phyloP scores from a whole-genome alignment of 441 rosid species.

The Syzygium syzygioides region DNA sequence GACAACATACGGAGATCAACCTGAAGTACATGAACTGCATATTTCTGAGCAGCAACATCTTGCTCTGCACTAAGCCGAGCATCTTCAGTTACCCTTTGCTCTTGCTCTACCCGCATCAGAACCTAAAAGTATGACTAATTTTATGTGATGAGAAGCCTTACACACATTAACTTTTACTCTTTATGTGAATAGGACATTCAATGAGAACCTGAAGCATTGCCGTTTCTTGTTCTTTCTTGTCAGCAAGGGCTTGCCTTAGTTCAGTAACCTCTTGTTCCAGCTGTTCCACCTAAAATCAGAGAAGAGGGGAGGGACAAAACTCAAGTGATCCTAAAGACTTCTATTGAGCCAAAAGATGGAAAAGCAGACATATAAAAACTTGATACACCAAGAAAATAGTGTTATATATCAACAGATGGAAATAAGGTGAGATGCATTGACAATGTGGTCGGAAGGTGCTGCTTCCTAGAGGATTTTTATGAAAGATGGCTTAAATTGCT shows the following conservation, averaged over 20 bases:
- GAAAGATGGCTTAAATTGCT: neutral
- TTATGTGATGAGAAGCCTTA: neutral
- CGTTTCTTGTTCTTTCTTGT: conserved; percentile 63
- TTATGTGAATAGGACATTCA: neutral
- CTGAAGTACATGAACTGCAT: conserved; percentile 47
- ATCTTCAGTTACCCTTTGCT: conserved; percentile 59
- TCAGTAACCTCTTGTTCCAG: conserved; percentile 50
- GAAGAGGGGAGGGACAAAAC: neutral
- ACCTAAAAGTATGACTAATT: conserved; percentile 22
- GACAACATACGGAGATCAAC: conserved; percentile 17
- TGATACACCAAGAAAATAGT: neutral
- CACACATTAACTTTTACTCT: neutral
- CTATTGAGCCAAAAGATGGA: neutral
- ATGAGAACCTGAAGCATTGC: conserved; percentile 52
- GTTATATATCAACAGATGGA: neutral
- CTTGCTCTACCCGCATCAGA: conserved; percentile 57
- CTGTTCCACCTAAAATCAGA: conserved; percentile 40
- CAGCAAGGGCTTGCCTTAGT: conserved; percentile 40
- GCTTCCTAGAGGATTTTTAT: neutral
- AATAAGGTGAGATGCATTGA: neutral
- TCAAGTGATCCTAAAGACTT: neutral
- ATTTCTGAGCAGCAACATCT: conserved; percentile 47
- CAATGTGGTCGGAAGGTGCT: neutral
- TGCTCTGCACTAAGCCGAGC: conserved; percentile 54
- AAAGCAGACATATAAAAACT: neutral